Evolutionary conservation across 345 rosid species (phyloP), one percentile per base, ranked within the genome.

Genomic region (Ceriops tagal): DNA sequence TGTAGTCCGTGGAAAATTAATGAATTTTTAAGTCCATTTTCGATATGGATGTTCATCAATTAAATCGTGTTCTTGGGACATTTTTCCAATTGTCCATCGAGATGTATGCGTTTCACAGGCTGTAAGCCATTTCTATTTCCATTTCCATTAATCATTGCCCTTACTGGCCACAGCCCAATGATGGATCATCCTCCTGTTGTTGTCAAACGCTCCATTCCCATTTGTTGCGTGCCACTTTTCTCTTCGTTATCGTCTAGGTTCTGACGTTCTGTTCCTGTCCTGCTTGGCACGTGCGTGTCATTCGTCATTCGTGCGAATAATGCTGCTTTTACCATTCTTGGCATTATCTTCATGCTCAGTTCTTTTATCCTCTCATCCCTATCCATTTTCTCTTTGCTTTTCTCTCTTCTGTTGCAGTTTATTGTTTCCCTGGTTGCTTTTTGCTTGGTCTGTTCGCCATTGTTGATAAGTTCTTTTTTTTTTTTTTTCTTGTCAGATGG

Each of bases 21-120:
- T 83, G 85, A 84, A 83, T 74, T 80, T 67, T 69, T 83, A 1
- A 73, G 80, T 67, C 82, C 80, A 67, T 73, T 78, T 81, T 77
- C 79, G 19, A 61, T 69, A 60, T 71, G 79, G 71, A 71, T 76
- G 31, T 68, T 46, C 18, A 58, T 47, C 57, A 66, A 70, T 55
- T 20, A 4, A 53, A 7, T 55, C 58, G 9, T 24, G 4, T 61
- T 30, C 13, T 26, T 34, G 20, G 15, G 3, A n/a, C 34, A 32
- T 39, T 53, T 69, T 24, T 21, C 4, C 16, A 9, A 10, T 9
- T 39, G 47, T 43, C 49, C 49, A 3, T 43, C 13, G 16, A 15
- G 4, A 13, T 43, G 16, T 43, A 13, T 43, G 49, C 49, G 16
- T 11, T 43, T 39, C 2, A 10, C 47, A 43, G 47, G 47, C 46